phyloP scores from a whole-genome alignment of 441 rosid species.

The Corymbia citriodora region DNA sequence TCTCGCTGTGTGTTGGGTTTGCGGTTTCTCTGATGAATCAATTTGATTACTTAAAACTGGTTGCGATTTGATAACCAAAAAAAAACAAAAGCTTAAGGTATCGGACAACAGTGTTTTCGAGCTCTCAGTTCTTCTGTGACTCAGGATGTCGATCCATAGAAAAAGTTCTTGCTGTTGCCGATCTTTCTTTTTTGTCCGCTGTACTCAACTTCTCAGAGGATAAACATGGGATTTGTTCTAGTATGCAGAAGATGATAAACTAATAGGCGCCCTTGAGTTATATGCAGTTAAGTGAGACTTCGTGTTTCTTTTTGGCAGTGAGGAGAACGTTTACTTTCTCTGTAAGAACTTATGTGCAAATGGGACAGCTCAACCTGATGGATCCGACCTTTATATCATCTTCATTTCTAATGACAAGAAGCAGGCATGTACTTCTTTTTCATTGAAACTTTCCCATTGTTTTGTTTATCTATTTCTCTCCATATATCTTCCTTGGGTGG shows the following conservation, averaged over 20 bases:
- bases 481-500: neutral
- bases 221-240: neutral
- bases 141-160: neutral
- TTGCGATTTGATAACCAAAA: neutral
- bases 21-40: neutral
- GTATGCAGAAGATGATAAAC: neutral
- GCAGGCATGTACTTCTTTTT: slow-evolving; percentile 43
- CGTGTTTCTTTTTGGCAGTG: slow-evolving; percentile 28
- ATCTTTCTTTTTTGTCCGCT: neutral
- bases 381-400: slow-evolving; percentile 64
- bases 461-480: neutral
- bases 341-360: slow-evolving; percentile 54
- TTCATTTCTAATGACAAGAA: slow-evolving; percentile 83
- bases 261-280: neutral
- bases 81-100: neutral
- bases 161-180: neutral
- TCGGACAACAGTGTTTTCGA: neutral
- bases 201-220: neutral
- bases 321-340: slow-evolving; percentile 80
- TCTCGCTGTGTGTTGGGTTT: neutral
- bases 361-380: slow-evolving; percentile 45
- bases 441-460: neutral
- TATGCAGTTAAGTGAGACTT: neutral
- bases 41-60: neutral
- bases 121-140: neutral